Evolutionary conservation across 352 stramenopile genomes (phyloP).

Genomic region (Aphanomyces cochlioides): DNA sequence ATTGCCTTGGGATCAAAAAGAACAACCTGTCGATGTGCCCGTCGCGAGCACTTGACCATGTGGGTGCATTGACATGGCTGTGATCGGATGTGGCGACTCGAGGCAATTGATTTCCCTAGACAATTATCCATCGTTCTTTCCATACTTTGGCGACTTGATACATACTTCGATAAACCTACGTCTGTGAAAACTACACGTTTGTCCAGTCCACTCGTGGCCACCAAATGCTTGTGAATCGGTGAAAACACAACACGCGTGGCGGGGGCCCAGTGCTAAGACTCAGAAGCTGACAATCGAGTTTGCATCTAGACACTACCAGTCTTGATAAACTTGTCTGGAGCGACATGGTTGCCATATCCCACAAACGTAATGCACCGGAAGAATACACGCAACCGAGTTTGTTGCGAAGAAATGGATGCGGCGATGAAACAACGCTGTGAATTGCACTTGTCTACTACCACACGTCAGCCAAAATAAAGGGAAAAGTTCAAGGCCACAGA

Average conservation of each 20-base stretch:
- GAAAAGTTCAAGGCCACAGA: not conserved
- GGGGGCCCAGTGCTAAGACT: conserved; percentile 49
- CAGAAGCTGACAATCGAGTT: not conserved
- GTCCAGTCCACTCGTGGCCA: conserved; percentile 55
- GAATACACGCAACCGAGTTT: conserved; percentile 52
- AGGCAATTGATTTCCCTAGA: conserved; percentile 6
- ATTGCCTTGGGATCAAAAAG: conserved; percentile 33
- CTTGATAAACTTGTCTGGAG: conserved; percentile 31
- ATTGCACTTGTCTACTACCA: conserved; percentile 47
- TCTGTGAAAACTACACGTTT: conserved; percentile 73
- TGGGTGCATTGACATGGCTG: conserved; percentile 8
- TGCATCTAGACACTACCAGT: not conserved
- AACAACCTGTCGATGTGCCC: conserved; percentile 53
- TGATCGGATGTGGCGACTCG: not conserved
- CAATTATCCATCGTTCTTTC: conserved; percentile 16
- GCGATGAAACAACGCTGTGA: conserved; percentile 50
- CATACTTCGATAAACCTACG: conserved; percentile 55
- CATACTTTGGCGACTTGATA: not conserved
- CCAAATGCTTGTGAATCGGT: conserved; percentile 64
- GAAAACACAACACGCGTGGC: conserved; percentile 57
- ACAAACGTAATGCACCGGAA: conserved; percentile 63
- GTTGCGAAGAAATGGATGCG: conserved; percentile 58
- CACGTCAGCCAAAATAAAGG: not conserved
- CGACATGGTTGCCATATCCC: conserved; percentile 55
- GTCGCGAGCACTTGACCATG: conserved; percentile 29